Conservation (phyloP, 371 early-diverging fungal genomes). For the Capillidium rhysosporum region DNA sequence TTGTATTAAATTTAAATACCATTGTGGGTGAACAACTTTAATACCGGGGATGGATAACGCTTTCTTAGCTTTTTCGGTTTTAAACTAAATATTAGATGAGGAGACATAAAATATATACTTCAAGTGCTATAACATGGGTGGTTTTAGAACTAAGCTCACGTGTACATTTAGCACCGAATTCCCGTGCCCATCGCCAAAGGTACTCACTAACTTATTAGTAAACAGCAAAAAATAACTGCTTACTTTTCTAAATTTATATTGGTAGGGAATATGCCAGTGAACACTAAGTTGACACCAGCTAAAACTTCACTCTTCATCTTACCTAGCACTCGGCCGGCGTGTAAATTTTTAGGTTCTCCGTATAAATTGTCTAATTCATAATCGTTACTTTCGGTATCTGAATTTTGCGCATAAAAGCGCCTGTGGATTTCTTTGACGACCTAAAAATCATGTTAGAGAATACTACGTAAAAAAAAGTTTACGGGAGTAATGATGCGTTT, state of each 20-base stretch:
- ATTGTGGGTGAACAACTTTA: not conserved
- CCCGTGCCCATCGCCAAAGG: constrained; percentile 44
- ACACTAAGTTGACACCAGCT: constrained; percentile 25
- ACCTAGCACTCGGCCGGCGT: constrained; percentile 11
- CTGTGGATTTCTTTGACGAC: constrained; percentile 27
- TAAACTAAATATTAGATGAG: not conserved
- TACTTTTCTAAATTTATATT: constrained; percentile 17
- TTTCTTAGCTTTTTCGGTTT: not conserved
- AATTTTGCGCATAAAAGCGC: constrained; percentile 22
- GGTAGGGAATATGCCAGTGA: constrained; percentile 32
- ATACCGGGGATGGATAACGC: not conserved
- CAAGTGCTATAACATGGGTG: constrained; percentile 62
- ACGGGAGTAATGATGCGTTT: not conserved
- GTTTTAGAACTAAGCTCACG: constrained; percentile 26
- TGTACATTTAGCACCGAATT: constrained; percentile 48
- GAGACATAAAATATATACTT: constrained; percentile 18
- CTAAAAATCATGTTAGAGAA: constrained; percentile 9
- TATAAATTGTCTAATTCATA: constrained; percentile 2
- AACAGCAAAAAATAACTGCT: constrained; percentile 12
- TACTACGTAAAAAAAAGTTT: not conserved
- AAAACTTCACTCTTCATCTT: constrained; percentile 23
- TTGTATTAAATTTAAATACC: no score
- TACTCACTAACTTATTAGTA: constrained; percentile 25
- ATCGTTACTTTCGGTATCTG: constrained; percentile 6
- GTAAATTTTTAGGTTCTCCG: not conserved